Conservation (phyloP, 805 yeast species). For the Hyphopichia homilentoma region DNA sequence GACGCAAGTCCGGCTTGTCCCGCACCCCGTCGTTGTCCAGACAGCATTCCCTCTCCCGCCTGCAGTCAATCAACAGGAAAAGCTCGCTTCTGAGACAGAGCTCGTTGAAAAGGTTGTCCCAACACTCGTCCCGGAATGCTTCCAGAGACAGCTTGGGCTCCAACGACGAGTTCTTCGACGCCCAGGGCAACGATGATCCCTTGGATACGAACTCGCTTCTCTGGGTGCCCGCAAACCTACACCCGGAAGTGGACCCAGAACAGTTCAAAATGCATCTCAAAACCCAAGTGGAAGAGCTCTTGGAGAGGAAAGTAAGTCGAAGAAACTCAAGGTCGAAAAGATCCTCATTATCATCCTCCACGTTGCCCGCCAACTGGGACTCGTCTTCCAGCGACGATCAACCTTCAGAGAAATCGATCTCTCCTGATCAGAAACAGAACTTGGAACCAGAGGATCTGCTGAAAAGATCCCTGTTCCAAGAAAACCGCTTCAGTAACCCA, state of each 20-base stretch:
- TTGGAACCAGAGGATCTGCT: background rate
- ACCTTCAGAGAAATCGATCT: background rate
- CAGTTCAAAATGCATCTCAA: constrained; percentile 69
- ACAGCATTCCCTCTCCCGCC: constrained; percentile 1
- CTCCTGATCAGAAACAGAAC: constrained; percentile 1
- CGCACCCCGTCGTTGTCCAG: constrained; percentile 1
- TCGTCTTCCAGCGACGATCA: constrained; percentile 1
- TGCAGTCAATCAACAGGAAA: background rate
- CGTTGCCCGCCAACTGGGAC: background rate
- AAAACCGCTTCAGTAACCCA: constrained; percentile 42
- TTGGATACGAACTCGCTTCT: constrained; percentile 48
- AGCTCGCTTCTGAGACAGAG: constrained; percentile 5
- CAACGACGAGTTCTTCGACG: constrained; percentile 14
- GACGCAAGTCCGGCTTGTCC: constrained; percentile 4
- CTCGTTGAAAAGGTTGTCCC: constrained; percentile 4
- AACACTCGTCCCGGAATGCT: background rate
- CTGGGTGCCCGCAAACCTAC: constrained; percentile 96
- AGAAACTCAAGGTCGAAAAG: constrained; percentile 22
- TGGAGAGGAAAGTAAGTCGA: constrained; percentile 33
- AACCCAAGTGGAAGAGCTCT: constrained; percentile 48
- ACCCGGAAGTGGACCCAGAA: constrained; percentile 94
- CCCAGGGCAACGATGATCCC: constrained; percentile 16
- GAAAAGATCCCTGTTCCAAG: constrained; percentile 1
- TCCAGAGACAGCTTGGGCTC: constrained; percentile 5
- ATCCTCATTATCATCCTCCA: constrained; percentile 19